Evolutionary conservation across 164 flowering plant species (phyloP).

Genomic region (Stephania japonica): DNA sequence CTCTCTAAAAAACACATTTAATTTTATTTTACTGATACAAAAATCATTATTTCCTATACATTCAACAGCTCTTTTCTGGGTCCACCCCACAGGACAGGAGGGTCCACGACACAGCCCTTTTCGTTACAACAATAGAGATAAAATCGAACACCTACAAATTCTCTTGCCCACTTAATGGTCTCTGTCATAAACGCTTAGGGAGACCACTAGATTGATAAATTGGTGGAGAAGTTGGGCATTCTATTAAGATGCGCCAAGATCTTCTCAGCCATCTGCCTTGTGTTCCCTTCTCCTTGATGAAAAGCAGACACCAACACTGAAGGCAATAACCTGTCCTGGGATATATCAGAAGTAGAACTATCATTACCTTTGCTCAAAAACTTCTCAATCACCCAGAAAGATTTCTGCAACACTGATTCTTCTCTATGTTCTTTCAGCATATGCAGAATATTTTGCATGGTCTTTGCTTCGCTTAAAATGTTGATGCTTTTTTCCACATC

Average conservation of each 20-base stretch:
- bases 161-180: not conserved
- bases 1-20: not conserved
- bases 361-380: conserved; percentile 55
- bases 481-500: conserved; percentile 54
- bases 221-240: conserved; percentile 39
- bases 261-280: conserved; percentile 66
- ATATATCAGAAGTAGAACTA: conserved; percentile 39
- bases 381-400: conserved; percentile 65
- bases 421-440: conserved; percentile 47
- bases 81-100: too few relatives aligned
- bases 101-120: not conserved
- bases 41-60: not conserved
- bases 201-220: not conserved
- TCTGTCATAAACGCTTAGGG: not conserved
- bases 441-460: conserved; percentile 45
- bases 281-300: conserved; percentile 47
- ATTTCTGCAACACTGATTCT: conserved; percentile 51
- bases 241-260: conserved; percentile 53
- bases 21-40: not conserved
- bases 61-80: not conserved
- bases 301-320: conserved; percentile 55
- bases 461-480: conserved; percentile 36
- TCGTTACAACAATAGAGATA: not conserved
- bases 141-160: not conserved
- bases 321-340: conserved; percentile 51